Evolutionary conservation across 805 yeast genomes (phyloP), one percentile per base, ranked within the genome.

Genomic region (Kodamaea kaohsiungensis): DNA sequence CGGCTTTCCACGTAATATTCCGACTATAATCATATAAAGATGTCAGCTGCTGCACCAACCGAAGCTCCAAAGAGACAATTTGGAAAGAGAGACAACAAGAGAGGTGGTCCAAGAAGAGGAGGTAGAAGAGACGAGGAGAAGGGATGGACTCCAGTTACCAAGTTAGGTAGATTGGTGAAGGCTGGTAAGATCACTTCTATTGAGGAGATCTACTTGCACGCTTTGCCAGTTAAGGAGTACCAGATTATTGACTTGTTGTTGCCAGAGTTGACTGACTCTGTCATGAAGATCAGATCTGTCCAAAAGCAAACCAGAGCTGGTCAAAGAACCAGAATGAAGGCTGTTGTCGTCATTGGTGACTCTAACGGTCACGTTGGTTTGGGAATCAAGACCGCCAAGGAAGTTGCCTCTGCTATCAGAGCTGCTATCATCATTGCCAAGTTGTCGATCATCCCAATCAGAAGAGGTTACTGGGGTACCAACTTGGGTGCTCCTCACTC

Each of bases 381-480:
- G 78, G 99, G 99, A 85, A 91, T 95, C 85, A 95, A 95, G 91
- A 93, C 98, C 79, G 97, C 99, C 73, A 95, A 95, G 91, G 99
- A 95, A 85, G 98, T 95, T 75, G 99, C 99, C 72, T 91, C 98
- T 73, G 98, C 99, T 78, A 95, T 95, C 85, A 91, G 97, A 84
- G 97, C 98, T 72, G 99, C 98, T 72, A 93, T 95, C 84, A 86
- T 91, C 86, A 91, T 95, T 77, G 99, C 99, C 80, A 95, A 95
- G 87, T 87, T 95, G 76, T 88, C 97, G 68, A 88, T 95, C 81
- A 91, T 95, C 78, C 99, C 99, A 78, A 93, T 95, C 85, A 93
- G 99, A 88, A 91, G 99, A 88, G 99, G 99, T 86, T 95, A 95
- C 95, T 95, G 99, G 99, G 99, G 99, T 83, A 82, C 96, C 79